phyloP scores from a whole-genome alignment of 2,329 filamentous ascomycete species.

The Colletotrichum phormii region DNA sequence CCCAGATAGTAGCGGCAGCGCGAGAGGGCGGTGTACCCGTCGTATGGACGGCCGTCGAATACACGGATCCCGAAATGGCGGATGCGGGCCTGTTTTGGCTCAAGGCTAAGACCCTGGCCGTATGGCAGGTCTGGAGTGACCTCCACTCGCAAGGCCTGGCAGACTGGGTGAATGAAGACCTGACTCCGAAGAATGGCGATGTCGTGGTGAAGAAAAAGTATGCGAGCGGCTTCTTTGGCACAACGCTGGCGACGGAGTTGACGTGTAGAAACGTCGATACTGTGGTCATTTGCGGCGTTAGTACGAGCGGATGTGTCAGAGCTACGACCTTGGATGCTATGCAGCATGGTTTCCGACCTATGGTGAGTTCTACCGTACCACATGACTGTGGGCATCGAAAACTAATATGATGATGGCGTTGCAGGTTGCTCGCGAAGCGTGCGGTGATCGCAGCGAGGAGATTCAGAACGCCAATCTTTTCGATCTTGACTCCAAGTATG shows the following conservation, averaged over 20 bases:
- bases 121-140: constrained; percentile 51
- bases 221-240: too few species aligned
- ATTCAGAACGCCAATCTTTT: constrained; percentile 59
- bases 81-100: constrained; percentile 57
- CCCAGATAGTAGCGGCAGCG: constrained; percentile 52
- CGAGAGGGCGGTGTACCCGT: constrained; percentile 51
- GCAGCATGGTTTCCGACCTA: constrained; percentile 56
- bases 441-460: constrained; percentile 55
- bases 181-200: too few species aligned
- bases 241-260: too few species aligned
- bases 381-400: background rate
- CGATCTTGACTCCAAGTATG: constrained; percentile 59
- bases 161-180: constrained; percentile 45
- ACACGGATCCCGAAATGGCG: constrained; percentile 54
- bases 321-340: constrained; percentile 57
- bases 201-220: too few species aligned
- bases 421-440: constrained; percentile 57
- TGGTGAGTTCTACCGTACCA: constrained; percentile 46
- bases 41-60: constrained; percentile 57
- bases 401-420: background rate
- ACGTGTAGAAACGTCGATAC: too few species aligned
- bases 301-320: constrained; percentile 59
- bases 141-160: constrained; percentile 50
- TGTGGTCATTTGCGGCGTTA: constrained; percentile 59
- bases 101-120: constrained; percentile 54